A percentile compares a stretch with the other conserved stretches of the same genome.
phyloP scores from a whole-genome alignment of 768 basidiomycete species.

The Termitomyces sp. region DNA sequence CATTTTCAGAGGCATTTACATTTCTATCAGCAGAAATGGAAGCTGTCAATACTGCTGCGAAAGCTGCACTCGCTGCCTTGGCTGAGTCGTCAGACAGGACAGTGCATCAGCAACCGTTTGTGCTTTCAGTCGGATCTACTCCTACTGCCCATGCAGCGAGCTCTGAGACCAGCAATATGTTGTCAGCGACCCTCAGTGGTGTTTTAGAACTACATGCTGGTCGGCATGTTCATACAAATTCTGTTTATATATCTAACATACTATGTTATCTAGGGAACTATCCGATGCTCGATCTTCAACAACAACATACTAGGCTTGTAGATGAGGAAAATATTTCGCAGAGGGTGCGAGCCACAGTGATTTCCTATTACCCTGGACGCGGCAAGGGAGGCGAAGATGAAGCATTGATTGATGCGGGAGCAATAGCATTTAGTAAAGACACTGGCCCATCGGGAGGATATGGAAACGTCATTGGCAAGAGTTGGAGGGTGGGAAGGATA shows the following conservation, averaged over 20 bases:
- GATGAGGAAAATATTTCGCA: constrained; percentile 53
- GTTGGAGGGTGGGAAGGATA: constrained; percentile 60
- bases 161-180: constrained; percentile 36
- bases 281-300: constrained; percentile 80
- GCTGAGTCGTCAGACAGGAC: constrained; percentile 25
- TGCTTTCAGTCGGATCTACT: constrained; percentile 82
- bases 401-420: constrained; percentile 78
- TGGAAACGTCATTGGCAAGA: constrained; percentile 64
- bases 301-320: constrained; percentile 69
- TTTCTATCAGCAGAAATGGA: constrained; percentile 68
- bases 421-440: constrained; percentile 85
- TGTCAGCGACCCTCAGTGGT: constrained; percentile 49
- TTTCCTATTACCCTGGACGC: constrained; percentile 76
- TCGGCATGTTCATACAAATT: constrained; percentile 19
- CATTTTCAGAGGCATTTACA: constrained; percentile 54
- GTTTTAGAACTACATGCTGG: constrained; percentile 74
- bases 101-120: constrained; percentile 43
- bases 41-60: constrained; percentile 63
- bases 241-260: background rate
- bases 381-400: constrained; percentile 59
- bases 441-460: constrained; percentile 67
- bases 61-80: constrained; percentile 44
- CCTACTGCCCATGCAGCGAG: constrained; percentile 81
- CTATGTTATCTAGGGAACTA: constrained; percentile 69
- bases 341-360: constrained; percentile 62